Evolutionary conservation across 2,329 filamentous ascomycete genomes (phyloP).

Genomic region (Didymella arachidicola): DNA sequence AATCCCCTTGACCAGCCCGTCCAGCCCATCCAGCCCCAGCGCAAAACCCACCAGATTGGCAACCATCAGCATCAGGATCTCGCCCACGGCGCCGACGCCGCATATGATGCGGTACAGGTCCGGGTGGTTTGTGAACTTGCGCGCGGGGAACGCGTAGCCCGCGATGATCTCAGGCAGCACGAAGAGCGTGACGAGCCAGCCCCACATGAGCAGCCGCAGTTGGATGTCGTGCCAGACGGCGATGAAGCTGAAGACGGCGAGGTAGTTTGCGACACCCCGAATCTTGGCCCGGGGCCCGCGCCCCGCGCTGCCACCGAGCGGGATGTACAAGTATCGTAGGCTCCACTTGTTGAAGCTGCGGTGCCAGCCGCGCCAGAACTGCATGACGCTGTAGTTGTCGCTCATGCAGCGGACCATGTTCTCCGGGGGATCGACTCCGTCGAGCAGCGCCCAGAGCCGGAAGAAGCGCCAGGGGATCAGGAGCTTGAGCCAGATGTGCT

Average conservation of each 20-base stretch:
- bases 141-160: slow-evolving; percentile 73
- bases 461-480: slow-evolving; percentile 98
- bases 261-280: slow-evolving; percentile 74
- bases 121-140: slow-evolving; percentile 73
- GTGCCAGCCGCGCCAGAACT: slow-evolving; percentile 98
- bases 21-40: slow-evolving; percentile 85
- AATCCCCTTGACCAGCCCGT: slow-evolving; percentile 77
- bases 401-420: slow-evolving; percentile 98
- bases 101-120: slow-evolving; percentile 81
- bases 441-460: slow-evolving; percentile 90
- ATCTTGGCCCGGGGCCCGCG: slow-evolving; percentile 55
- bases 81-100: slow-evolving; percentile 79
- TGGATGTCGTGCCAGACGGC: slow-evolving; percentile 98
- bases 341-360: slow-evolving; percentile 94
- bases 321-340: slow-evolving; percentile 91
- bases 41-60: slow-evolving; percentile 97
- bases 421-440: slow-evolving; percentile 93
- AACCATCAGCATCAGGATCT: slow-evolving; percentile 93
- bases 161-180: slow-evolving; percentile 87
- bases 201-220: slow-evolving; percentile 89
- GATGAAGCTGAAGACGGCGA: slow-evolving; percentile 93
- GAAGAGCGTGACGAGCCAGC: slow-evolving; percentile 94
- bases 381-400: slow-evolving; percentile 88
- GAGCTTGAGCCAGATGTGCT: slow-evolving; percentile 97
- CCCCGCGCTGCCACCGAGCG: slow-evolving; percentile 74